These are phyloP conservation scores for Saccharomycopsis lassenensis DNA, from an alignment of 805 yeast species.

Conservation along the genomic window DNA sequence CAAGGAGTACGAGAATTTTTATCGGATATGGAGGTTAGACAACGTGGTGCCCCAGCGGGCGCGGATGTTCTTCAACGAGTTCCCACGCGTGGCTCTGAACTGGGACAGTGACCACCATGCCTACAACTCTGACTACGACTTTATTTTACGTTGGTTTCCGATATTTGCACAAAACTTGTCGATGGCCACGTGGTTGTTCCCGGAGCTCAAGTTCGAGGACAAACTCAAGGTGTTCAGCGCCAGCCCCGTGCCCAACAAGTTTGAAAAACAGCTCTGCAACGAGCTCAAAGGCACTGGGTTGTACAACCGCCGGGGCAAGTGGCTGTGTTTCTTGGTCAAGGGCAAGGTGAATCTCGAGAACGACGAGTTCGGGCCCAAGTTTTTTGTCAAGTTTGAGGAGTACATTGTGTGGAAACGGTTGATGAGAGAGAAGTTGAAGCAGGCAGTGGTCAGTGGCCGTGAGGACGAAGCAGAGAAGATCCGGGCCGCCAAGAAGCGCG, in stretches of 20 bases:
- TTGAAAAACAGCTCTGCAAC: conserved; percentile 10
- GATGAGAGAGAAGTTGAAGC: conserved; percentile 51
- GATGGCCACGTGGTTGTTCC: conserved; percentile 9
- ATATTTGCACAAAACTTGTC: conserved; percentile 10
- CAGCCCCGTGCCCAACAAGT: conserved; percentile 12
- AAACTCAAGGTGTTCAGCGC: conserved; percentile 11
- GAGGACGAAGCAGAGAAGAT: conserved; percentile 28
- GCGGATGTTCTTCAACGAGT: conserved; percentile 10
- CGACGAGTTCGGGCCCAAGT: conserved; percentile 11
- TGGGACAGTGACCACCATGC: conserved; percentile 16
- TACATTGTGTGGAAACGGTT: conserved; percentile 64
- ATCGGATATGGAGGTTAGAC: conserved; percentile 13
- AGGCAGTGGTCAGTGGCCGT: conserved; percentile 31
- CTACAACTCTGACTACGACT: conserved; percentile 10
- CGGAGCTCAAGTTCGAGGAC: conserved; percentile 4
- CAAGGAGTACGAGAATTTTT: conserved; percentile 13
- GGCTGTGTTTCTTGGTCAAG: conserved; percentile 10
- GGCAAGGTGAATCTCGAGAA: conserved; percentile 9
- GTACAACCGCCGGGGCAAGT: conserved; percentile 9
- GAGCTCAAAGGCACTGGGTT: conserved; percentile 9
- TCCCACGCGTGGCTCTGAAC: conserved; percentile 12
- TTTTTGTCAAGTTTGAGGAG: conserved; percentile 28
- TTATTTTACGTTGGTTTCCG: conserved; percentile 13
- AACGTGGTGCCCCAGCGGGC: conserved; percentile 11
- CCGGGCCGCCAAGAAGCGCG: too few relatives aligned